phyloP scores from a whole-genome alignment of 2,329 filamentous ascomycete genomes.

The Coleophoma cylindrospora region DNA sequence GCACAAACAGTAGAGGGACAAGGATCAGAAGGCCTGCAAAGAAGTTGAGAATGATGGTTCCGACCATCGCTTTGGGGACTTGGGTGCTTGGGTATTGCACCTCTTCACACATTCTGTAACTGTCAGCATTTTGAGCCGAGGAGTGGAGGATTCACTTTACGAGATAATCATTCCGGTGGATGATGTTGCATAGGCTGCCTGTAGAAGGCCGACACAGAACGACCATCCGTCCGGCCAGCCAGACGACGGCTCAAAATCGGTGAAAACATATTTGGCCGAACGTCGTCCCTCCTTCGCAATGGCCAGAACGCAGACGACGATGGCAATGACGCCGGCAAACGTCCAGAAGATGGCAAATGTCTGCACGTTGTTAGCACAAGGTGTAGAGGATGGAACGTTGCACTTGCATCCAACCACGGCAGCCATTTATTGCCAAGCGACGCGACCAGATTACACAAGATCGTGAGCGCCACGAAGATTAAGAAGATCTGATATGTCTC shows the following conservation, averaged over 20 bases:
- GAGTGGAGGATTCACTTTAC: constrained; percentile 39
- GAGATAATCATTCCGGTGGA: constrained; percentile 78
- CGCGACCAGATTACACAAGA: constrained; percentile 44
- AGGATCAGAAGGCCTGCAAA: constrained; percentile 63
- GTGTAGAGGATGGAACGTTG: constrained; percentile 3
- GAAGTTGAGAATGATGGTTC: constrained; percentile 62
- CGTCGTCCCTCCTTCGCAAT: constrained; percentile 58
- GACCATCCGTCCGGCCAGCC: constrained; percentile 70
- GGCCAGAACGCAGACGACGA: constrained; percentile 56
- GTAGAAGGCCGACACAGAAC: constrained; percentile 67
- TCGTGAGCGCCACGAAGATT: constrained; percentile 42
- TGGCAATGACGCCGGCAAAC: constrained; percentile 63
- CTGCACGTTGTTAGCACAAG: constrained; percentile 28
- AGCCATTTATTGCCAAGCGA: constrained; percentile 47
- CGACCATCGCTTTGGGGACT: constrained; percentile 69
- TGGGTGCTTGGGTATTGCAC: constrained; percentile 60
- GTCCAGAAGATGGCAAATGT: constrained; percentile 73
- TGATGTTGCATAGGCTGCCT: constrained; percentile 69
- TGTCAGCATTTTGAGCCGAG: not conserved
- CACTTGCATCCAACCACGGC: constrained; percentile 60
- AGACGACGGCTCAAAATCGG: constrained; percentile 62
- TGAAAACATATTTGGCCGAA: constrained; percentile 58
- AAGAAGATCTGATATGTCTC: constrained; percentile 40
- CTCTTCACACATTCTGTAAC: constrained; percentile 62
- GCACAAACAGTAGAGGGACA: constrained; percentile 63